Evolutionary conservation across 257 asterid species (phyloP).

Genomic region (Jasminum sambac): DNA sequence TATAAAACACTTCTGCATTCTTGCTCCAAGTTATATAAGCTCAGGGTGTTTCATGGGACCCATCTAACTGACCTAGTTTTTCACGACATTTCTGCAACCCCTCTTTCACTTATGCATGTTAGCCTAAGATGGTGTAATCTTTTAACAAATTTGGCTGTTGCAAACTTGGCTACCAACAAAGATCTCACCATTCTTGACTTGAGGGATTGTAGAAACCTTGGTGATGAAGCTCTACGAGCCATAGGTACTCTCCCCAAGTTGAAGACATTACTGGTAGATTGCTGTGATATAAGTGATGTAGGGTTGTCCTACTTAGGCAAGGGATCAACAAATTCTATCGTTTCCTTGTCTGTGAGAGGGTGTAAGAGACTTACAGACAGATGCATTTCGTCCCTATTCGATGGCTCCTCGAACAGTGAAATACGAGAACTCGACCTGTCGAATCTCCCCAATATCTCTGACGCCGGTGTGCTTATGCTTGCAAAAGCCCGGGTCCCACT

Average conservation of each 20-base stretch:
- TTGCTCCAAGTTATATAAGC: slow-evolving; percentile 67
- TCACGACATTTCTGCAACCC: slow-evolving; percentile 84
- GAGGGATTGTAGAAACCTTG: slow-evolving; percentile 78
- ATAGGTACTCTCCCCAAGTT: slow-evolving; percentile 62
- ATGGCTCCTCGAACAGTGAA: slow-evolving; percentile 46
- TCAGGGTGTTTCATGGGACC: slow-evolving; percentile 73
- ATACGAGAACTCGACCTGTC: slow-evolving; percentile 79
- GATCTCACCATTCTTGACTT: slow-evolving; percentile 65
- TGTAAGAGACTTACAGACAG: slow-evolving; percentile 88
- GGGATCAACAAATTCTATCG: slow-evolving; percentile 56
- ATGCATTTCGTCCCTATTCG: slow-evolving; percentile 65
- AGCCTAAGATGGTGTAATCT: slow-evolving; percentile 91
- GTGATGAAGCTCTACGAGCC: slow-evolving; percentile 79
- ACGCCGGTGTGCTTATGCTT: slow-evolving; percentile 61
- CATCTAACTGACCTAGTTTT: slow-evolving; percentile 89
- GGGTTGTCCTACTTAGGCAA: slow-evolving; percentile 73
- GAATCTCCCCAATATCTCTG: slow-evolving; percentile 74
- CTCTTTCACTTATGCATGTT: slow-evolving; percentile 74
- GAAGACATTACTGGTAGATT: slow-evolving; percentile 68
- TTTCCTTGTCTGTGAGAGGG: slow-evolving; percentile 77
- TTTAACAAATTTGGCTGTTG: slow-evolving; percentile 68
- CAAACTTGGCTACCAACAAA: slow-evolving; percentile 65
- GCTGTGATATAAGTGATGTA: slow-evolving; percentile 78
- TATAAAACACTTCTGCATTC: slow-evolving; percentile 87
- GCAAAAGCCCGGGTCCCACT: slow-evolving; percentile 67